These are phyloP conservation scores for Anethum foeniculum DNA, from an alignment of 140 eudicot species.

Conservation along the genomic window DNA sequence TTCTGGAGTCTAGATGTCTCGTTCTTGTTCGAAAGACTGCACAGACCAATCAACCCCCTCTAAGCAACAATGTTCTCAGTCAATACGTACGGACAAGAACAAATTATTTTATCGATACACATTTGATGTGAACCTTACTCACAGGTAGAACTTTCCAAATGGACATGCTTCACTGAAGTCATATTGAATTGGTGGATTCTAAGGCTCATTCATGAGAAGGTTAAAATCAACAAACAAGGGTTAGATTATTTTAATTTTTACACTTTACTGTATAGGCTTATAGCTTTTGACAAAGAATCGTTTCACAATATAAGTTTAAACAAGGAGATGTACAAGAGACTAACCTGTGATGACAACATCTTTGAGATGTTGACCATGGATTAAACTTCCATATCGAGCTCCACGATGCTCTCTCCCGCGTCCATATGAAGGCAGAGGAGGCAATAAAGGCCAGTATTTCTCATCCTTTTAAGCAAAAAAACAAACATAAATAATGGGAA, in stretches of 20 bases:
- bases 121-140: neutral
- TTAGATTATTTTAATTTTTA: neutral
- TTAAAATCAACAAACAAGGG: neutral
- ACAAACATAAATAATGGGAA: constrained; percentile 13
- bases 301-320: neutral
- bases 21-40: neutral
- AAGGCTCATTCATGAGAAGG: neutral
- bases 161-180: neutral
- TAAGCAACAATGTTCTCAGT: neutral
- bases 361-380: constrained; percentile 92
- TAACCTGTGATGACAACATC: constrained; percentile 92
- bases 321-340: constrained; percentile 13
- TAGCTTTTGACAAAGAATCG: neutral
- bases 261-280: neutral
- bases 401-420: constrained; percentile 95
- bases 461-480: constrained; percentile 49
- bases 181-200: neutral
- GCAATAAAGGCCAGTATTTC: constrained; percentile 78
- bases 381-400: constrained; percentile 89
- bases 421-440: constrained; percentile 97
- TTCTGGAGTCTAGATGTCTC: neutral
- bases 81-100: neutral
- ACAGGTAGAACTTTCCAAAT: neutral
- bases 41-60: neutral
- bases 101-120: neutral